Evolutionary conservation across 345 rosid genomes (phyloP), one percentile per base, ranked within the genome.

Genomic region (Psidium guajava): DNA sequence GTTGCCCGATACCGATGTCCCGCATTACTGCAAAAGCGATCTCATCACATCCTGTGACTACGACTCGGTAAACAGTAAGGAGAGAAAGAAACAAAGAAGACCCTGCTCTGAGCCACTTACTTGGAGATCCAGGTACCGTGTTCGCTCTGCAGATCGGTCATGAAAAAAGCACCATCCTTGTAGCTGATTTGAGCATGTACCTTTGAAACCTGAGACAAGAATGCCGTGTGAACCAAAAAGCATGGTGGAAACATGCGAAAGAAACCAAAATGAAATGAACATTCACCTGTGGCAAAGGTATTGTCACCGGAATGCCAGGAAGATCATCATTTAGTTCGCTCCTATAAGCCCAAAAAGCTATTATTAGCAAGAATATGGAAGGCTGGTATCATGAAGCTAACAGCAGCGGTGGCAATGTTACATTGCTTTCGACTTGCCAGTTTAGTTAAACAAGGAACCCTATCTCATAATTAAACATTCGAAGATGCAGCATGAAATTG

Each of bases 121-220:
- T 92, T 91, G 4, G 91, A 89, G 77, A 96, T 87, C 87, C 87
- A 96, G 83, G 99, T 94, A 3, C 99, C 99, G 59, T 95, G 90
- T 85, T 95, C 88, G 42, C 99, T 97, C 83, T 56, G 83, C 84
- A 96, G 90, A 93, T 96, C 99, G 61, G 88, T 89, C 74, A 97
- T 50, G 87, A 89, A 93, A 87, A 94, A 97, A 58, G 92, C 92
- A 59, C 98, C 98, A 21, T 93, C 94, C 88, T 95, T 95, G 85
- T 93, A 93, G 90, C 64, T 91, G 80, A 96, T 91, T 40, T 90
- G 94, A 12, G 99, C 99, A 91, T 97, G 99, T 88, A 55, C 88
- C 85, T 90, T 87, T 21, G 98, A 93, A 85, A 96, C 94, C 99
- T 97, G 90, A 83, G 69, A 84, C 82, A 69, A 69, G 77, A 52